A percentile compares a stretch with the other conserved stretches of the same genome.
These are phyloP conservation scores for Pythium myriotylum DNA, from an alignment of 352 stramenopile genomes.

Conservation along the genomic window DNA sequence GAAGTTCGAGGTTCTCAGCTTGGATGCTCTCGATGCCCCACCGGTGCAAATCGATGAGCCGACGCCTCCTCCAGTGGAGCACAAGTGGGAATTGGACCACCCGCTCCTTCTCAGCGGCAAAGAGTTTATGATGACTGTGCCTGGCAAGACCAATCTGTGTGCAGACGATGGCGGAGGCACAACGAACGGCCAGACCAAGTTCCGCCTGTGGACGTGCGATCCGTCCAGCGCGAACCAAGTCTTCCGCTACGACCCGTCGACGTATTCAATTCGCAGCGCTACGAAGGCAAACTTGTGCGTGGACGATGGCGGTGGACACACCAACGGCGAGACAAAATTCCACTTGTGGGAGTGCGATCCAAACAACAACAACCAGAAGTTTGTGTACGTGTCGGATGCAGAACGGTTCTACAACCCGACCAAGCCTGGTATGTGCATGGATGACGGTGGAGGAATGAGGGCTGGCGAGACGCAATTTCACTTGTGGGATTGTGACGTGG, in stretches of 20 bases:
- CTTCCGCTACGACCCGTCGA: slow-evolving; percentile 3
- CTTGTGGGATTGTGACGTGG: slow-evolving; percentile 26
- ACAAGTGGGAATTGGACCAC: not conserved
- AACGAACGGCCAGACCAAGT: not conserved
- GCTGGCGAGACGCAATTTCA: slow-evolving; percentile 7
- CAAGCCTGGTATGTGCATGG: slow-evolving; percentile 18
- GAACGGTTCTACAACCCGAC: slow-evolving; percentile 1
- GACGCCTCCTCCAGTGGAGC: not conserved
- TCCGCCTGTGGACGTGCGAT: slow-evolving; percentile 22
- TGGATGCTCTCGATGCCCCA: not conserved
- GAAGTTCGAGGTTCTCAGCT: not conserved
- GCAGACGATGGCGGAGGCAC: slow-evolving; percentile 32
- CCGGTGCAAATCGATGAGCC: not conserved
- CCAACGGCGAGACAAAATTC: slow-evolving; percentile 20
- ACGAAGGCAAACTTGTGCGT: slow-evolving; percentile 14
- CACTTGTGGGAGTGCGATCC: slow-evolving; percentile 24
- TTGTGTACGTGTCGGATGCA: slow-evolving; percentile 12
- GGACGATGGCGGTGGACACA: slow-evolving; percentile 12
- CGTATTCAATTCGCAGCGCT: not conserved
- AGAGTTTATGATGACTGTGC: slow-evolving; percentile 11
- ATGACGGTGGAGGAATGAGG: slow-evolving; percentile 27
- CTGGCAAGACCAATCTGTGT: slow-evolving; percentile 11
- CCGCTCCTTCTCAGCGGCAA: not conserved
- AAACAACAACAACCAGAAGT: slow-evolving; percentile 40
- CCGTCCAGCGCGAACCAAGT: slow-evolving; percentile 12